phyloP scores from a whole-genome alignment of 2,329 filamentous ascomycete species.

The Claviceps citrina region DNA sequence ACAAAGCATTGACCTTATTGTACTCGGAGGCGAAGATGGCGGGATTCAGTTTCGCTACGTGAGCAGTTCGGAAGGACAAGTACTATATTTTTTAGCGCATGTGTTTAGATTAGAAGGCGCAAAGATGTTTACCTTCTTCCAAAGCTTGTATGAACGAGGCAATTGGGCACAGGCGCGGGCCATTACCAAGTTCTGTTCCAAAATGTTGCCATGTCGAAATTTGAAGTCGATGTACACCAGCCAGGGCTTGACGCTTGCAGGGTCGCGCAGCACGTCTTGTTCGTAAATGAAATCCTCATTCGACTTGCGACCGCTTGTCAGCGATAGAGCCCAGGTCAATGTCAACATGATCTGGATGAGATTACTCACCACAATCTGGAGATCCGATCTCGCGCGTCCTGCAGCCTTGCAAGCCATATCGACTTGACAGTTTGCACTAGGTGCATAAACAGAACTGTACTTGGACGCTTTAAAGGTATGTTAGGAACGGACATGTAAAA shows the following conservation, averaged over 20 bases:
- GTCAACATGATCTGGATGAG: not conserved
- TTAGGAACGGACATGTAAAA: not conserved
- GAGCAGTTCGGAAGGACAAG: constrained; percentile 66
- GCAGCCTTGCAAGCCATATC: not conserved
- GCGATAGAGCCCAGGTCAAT: not conserved
- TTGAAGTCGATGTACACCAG: constrained; percentile 89
- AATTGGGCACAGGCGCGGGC: constrained; percentile 82
- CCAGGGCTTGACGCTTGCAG: constrained; percentile 82
- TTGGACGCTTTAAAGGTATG: not conserved
- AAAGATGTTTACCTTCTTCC: constrained; percentile 59
- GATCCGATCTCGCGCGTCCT: constrained; percentile 1
- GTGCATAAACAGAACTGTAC: not conserved
- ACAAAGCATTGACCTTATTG: constrained; percentile 85
- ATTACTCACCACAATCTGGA: constrained; percentile 20
- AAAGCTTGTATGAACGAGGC: constrained; percentile 91
- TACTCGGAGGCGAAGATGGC: constrained; percentile 67
- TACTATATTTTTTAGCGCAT: constrained; percentile 39
- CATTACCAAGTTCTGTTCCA: constrained; percentile 76
- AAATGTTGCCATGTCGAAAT: constrained; percentile 63
- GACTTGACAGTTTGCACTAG: not conserved
- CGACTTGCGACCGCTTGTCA: constrained; percentile 33
- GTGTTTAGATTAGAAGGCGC: not conserved
- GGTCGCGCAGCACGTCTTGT: constrained; percentile 80
- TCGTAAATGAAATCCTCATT: constrained; percentile 92
- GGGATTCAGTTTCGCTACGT: constrained; percentile 69